A percentile compares a stretch with the other conserved stretches of the same genome.
Conservation (phyloP, 768 basidiomycete genomes). For the Amanita subjunquillea region DNA sequence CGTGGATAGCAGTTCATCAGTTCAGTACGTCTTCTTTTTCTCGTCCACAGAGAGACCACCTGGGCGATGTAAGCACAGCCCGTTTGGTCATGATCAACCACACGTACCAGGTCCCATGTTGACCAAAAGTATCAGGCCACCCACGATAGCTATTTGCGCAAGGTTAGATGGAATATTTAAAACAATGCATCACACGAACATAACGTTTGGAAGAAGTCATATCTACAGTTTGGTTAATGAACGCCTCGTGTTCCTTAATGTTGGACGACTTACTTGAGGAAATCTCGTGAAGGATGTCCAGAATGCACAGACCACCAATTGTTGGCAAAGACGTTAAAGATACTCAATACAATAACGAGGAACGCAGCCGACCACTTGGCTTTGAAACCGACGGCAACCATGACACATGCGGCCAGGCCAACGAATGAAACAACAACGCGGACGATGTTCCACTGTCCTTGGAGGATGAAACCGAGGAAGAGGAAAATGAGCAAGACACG, state of each 20-base stretch:
- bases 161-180: conserved; percentile 3
- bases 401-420: conserved; percentile 84
- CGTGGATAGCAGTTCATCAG: background rate
- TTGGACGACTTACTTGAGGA: conserved; percentile 70
- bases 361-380: conserved; percentile 98
- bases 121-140: conserved; percentile 92
- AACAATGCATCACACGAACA: conserved; percentile 28
- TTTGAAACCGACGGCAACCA: conserved; percentile 98
- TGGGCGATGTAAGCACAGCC: conserved; percentile 13
- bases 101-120: conserved; percentile 91
- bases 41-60: conserved; percentile 96
- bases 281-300: conserved; percentile 91
- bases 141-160: conserved; percentile 64
- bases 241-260: background rate
- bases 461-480: conserved; percentile 94
- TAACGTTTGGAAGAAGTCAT: conserved; percentile 98
- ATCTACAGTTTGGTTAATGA: conserved; percentile 38
- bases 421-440: conserved; percentile 84
- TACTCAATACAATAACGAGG: conserved; percentile 81
- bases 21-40: conserved; percentile 91
- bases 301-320: conserved; percentile 96
- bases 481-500: conserved; percentile 97
- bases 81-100: background rate
- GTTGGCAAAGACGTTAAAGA: conserved; percentile 98
- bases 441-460: conserved; percentile 82